phyloP scores from a whole-genome alignment of 768 basidiomycete species.

The Lentinula lateritia region DNA sequence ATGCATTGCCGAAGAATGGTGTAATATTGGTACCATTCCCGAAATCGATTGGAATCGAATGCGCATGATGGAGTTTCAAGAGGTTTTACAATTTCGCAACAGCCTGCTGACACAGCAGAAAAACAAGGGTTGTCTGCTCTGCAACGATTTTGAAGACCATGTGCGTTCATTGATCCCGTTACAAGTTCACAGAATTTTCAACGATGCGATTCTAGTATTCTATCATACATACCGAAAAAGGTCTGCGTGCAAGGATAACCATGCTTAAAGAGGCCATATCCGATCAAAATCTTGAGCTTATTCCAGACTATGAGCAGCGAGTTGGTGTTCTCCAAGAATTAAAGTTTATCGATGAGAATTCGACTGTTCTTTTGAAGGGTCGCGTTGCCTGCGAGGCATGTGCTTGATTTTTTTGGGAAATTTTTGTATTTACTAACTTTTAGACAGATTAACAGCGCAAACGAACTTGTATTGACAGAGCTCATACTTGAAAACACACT shows the following conservation, averaged over 20 bases:
- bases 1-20: constrained; percentile 53
- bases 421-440: neutral
- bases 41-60: constrained; percentile 87
- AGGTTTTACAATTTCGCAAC: constrained; percentile 59
- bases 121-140: constrained; percentile 46
- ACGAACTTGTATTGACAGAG: constrained; percentile 93
- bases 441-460: constrained; percentile 94
- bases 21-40: constrained; percentile 35
- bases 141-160: constrained; percentile 67
- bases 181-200: neutral
- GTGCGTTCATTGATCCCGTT: constrained; percentile 38
- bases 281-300: constrained; percentile 92
- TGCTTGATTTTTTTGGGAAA: neutral
- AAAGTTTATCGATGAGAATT: constrained; percentile 92
- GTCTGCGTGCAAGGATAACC: constrained; percentile 69
- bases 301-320: constrained; percentile 96
- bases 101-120: constrained; percentile 37
- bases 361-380: constrained; percentile 92
- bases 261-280: constrained; percentile 81
- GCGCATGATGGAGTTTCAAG: constrained; percentile 88
- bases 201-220: constrained; percentile 50
- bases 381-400: constrained; percentile 95
- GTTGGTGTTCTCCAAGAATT: constrained; percentile 87
- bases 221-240: constrained; percentile 67
- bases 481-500: constrained; percentile 94